Conservation (phyloP, 345 rosid genomes). For the Gossypium mustelinum region DNA sequence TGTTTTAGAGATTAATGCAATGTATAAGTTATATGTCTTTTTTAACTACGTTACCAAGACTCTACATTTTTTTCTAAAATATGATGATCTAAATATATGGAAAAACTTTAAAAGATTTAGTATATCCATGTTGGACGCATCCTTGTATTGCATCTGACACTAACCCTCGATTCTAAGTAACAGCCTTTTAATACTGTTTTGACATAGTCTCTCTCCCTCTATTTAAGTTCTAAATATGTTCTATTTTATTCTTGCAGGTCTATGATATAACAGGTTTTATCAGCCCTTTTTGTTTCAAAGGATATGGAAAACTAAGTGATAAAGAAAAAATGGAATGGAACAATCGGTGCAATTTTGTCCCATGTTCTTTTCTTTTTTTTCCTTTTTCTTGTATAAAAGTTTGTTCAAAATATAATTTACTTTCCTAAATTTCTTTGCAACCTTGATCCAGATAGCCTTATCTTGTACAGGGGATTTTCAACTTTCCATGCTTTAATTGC, state of each 20-base stretch:
- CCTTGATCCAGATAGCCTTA: slow-evolving; percentile 6
- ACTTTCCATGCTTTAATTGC: slow-evolving; percentile 73
- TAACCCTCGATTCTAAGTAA: no score
- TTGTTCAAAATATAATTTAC: neutral
- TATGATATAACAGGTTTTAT: slow-evolving; percentile 55
- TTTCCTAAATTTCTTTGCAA: no score
- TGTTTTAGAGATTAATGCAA: neutral
- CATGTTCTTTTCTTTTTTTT: neutral
- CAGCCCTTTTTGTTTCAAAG: slow-evolving; percentile 45
- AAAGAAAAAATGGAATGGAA: slow-evolving; percentile 74
- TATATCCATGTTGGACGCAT: no score
- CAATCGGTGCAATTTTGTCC: slow-evolving; percentile 46
- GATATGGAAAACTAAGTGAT: slow-evolving; percentile 47
- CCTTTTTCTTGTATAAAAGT: neutral
- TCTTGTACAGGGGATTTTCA: slow-evolving; percentile 69
- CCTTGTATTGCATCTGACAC: no score
- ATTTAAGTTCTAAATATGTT: slow-evolving; percentile 6
- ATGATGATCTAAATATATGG: no score
- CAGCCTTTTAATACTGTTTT: neutral
- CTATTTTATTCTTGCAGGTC: slow-evolving; percentile 42
- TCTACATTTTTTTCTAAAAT: no score
- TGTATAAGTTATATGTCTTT: neutral
- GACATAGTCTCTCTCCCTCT: neutral
- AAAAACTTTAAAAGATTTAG: no score
- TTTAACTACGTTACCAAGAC: neutral